Base-by-base conservation (phyloP, 2,329 filamentous ascomycete genomes). In the Colletotrichum camelliae region DNA sequence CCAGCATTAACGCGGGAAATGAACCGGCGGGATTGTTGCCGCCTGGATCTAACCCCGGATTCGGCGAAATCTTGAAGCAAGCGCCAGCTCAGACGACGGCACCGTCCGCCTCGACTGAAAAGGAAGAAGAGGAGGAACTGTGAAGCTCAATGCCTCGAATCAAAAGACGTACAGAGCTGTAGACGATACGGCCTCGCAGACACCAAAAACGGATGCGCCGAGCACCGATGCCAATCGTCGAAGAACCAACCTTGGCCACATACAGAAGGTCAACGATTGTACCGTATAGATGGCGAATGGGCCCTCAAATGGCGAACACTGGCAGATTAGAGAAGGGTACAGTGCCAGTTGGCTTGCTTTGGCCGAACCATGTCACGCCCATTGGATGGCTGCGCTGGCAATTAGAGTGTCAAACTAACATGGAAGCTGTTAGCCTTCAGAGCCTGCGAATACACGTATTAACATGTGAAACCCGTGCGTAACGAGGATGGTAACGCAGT, bases 81-180 rank as follows among this genome's bases (percentile, higher is more conserved):
- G 29, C 31, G 13, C 29, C 60, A 16, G 24, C 64, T 9, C 60
- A 37, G 48, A 35, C 31, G 29, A 55, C 64, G 16, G 33, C 35
- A 29, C n/a, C 65, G 16, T 33, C 24, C 16, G 8, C 27, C 8
- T 69, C 35, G 12, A 58, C 24, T 67, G 18, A 21, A 12, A 55
- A 72, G 21, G 65, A 27, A 7, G 76, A 77, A 8, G 76, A 77
- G 39, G 76, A 77, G 43, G 76, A 77, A 21, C 18, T 76, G 27
- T 76, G 33, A 76, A 16, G 24, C 52, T 21, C 21, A 33, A 9
- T 33, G n/a, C 18, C 18, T 31, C 27, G 18, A 10, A 7, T 21
- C 24, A 9, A 52, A 52, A 15, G 7, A 24, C 35, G 31, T 62
- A 62, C 27, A n/a, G 24, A n/a, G 12, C 58, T 37, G 31, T 62